Evolutionary conservation across 441 rosid species (phyloP).

Genomic region (Erysimum cheiri): DNA sequence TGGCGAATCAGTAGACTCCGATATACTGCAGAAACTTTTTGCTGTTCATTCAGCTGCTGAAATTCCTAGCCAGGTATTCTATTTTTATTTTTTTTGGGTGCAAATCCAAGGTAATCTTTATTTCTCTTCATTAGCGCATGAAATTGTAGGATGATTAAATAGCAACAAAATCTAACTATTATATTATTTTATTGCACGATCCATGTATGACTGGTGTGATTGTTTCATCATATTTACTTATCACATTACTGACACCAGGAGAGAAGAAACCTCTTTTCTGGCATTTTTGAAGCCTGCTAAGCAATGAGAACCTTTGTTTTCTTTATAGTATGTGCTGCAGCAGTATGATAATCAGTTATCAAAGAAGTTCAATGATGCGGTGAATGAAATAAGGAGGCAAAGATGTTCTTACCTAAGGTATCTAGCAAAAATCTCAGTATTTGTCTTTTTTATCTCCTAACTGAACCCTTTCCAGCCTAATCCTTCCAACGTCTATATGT

Average conservation of each 20-base stretch:
- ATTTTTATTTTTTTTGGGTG: too few species aligned
- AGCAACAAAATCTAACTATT: not conserved
- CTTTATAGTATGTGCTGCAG: slow-evolving; percentile 78
- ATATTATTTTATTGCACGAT: slow-evolving; percentile 17
- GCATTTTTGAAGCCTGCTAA: not conserved
- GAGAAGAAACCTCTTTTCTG: slow-evolving; percentile 10
- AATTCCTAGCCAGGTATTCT: slow-evolving; percentile 66
- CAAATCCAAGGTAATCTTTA: slow-evolving; percentile 47
- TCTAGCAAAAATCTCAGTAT: slow-evolving; percentile 26
- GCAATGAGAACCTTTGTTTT: slow-evolving; percentile 31
- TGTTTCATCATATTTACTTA: not conserved
- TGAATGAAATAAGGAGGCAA: slow-evolving; percentile 89
- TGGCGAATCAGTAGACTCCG: slow-evolving; percentile 70
- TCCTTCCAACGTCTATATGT: slow-evolving; percentile 15
- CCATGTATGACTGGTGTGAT: slow-evolving; percentile 7
- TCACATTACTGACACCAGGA: slow-evolving; percentile 6
- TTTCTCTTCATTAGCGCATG: slow-evolving; percentile 8
- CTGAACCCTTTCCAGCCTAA: not conserved
- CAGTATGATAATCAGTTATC: slow-evolving; percentile 82
- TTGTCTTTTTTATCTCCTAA: slow-evolving; percentile 10
- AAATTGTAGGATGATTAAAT: not conserved
- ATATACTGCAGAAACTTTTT: slow-evolving; percentile 51
- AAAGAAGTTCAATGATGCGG: slow-evolving; percentile 79
- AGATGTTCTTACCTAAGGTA: slow-evolving; percentile 97
- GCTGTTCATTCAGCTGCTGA: slow-evolving; percentile 66